Conservation (phyloP, 179 eudicot genomes). For the Beta lomatogona region DNA sequence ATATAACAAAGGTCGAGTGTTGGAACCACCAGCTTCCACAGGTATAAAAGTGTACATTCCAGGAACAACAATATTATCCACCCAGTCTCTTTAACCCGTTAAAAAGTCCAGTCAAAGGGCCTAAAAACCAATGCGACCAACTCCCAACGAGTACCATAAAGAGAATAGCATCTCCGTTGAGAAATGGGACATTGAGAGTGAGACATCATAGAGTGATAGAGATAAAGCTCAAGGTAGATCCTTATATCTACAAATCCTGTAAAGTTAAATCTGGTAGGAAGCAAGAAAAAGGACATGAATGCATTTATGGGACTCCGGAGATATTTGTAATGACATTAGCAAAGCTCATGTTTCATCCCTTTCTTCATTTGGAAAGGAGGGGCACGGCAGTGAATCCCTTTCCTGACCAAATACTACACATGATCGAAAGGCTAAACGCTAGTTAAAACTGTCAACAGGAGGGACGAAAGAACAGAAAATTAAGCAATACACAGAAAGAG, state of each 20-base stretch:
- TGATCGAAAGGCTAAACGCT: not conserved
- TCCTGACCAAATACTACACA: not conserved
- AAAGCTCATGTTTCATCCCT: not conserved
- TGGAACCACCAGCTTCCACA: not conserved
- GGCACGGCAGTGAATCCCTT: not conserved
- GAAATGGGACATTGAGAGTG: not conserved
- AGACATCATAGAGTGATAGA: not conserved
- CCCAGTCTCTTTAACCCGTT: not conserved
- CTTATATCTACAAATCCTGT: not conserved
- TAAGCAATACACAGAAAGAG: not conserved
- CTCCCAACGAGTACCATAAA: not conserved
- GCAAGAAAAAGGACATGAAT: not conserved
- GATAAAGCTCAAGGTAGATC: not conserved
- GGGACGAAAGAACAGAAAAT: not conserved
- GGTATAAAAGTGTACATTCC: not conserved
- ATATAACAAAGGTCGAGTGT: no score
- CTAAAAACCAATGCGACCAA: conserved; percentile 1
- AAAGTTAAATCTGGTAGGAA: not conserved
- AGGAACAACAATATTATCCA: not conserved
- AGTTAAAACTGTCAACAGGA: not conserved
- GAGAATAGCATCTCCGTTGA: not conserved
- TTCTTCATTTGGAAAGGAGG: not conserved
- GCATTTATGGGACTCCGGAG: not conserved
- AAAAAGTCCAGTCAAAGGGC: not conserved
- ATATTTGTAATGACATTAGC: not conserved